These are phyloP conservation scores for Gautieria morchelliformis DNA, from an alignment of 768 basidiomycete genomes.

Conservation along the genomic window DNA sequence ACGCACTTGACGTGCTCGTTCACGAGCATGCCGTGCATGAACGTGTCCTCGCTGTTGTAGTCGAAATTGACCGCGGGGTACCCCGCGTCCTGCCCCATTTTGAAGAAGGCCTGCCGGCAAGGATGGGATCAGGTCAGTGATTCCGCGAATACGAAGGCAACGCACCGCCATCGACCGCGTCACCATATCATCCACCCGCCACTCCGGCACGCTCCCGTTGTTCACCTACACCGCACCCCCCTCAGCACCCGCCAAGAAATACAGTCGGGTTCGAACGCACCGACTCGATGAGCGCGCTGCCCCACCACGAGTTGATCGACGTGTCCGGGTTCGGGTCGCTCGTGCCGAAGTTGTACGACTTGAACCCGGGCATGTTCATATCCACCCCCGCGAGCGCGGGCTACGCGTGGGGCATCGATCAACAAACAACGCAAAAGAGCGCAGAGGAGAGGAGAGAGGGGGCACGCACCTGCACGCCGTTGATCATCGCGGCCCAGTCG, in stretches of 20 bases:
- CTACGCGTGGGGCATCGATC: no score
- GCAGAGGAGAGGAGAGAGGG: no score
- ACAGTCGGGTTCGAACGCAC: neutral
- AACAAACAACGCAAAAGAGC: no score
- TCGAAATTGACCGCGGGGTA: conserved; percentile 29
- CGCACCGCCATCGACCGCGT: conserved; percentile 21
- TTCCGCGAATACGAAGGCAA: no score
- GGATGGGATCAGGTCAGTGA: no score
- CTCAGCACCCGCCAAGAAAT: conserved; percentile 22
- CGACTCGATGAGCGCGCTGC: conserved; percentile 21
- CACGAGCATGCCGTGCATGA: neutral
- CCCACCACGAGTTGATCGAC: conserved; percentile 17
- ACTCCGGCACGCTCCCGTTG: conserved; percentile 59
- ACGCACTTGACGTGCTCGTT: conserved; percentile 23
- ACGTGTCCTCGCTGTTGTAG: conserved; percentile 13
- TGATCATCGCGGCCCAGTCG: conserved; percentile 17
- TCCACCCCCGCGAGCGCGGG: conserved; percentile 50
- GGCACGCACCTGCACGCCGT: conserved; percentile 5
- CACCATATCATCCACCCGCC: conserved; percentile 72
- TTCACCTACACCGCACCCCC: conserved; percentile 54
- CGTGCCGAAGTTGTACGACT: conserved; percentile 37
- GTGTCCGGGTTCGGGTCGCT: neutral
- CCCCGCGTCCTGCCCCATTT: conserved; percentile 22
- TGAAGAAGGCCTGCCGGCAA: conserved; percentile 16
- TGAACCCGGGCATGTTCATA: conserved; percentile 50